Base-by-base conservation (phyloP, 768 basidiomycete genomes). In the Udeniomyces megalosporus region DNA sequence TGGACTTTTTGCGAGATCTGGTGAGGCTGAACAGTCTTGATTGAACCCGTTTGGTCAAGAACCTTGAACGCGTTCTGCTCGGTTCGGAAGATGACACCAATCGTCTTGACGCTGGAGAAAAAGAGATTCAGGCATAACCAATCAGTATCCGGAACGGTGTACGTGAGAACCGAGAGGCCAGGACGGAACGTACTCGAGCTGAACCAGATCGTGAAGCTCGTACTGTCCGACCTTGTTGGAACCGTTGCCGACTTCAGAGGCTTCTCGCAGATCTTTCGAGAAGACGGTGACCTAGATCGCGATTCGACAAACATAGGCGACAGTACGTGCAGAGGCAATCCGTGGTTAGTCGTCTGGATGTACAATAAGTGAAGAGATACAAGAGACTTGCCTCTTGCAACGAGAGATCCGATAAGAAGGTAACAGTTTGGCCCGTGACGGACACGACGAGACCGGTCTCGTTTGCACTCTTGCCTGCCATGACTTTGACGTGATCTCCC, bases 401-500 rank as follows among this genome's bases (percentile, higher is more conserved):
- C 2, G 86, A 85, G 82, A 97, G 87, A 71, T 97, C 95, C n/a
- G 89, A 93, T 67, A 95, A 75, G 76, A 97, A 91, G 1, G 93
- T 96, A 17, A 97, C 87, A 2, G 71, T 67, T 56, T 91, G 88
- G 69, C 88, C 88, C 4, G 85, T 78, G 22, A 92, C 84, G 24
- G 89, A 85, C 26, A 97, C 86, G 42, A 99, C 93, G 68, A 97
- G 79, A 76, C 95, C 95, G 3, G 91, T 92, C 74, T 95, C 92
- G 69, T 95, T 88, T 8, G 82, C 81, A 70, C 96, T 95, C 74
- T 90, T 84, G 26, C 95, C 95, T 17, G 84, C 80, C 84, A 97
- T 90, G 61, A 97, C 93, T 75, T 97, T 97, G 74, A 99, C 90
- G 69, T 99, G 95, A 74, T 97, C 93, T 70, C 95, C 95, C 60